Evolutionary conservation across 495 filamentous ascomycete genomes (phyloP).

Genomic region (Ramalina intermedia): DNA sequence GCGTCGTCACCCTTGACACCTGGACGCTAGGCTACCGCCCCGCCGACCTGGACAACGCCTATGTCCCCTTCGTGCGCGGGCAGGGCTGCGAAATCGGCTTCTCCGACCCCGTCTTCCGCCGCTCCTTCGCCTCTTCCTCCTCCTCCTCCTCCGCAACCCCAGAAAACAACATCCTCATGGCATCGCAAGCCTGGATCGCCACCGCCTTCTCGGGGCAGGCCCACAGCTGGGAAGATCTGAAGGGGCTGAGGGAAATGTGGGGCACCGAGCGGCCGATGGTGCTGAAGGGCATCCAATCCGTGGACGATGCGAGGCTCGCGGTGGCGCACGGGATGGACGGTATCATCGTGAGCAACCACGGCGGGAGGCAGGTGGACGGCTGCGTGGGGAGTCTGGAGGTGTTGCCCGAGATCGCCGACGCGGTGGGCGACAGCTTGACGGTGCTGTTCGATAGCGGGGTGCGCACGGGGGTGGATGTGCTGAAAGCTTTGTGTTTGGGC

Average conservation of each 20-base stretch:
- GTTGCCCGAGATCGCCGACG: conserved; percentile 36
- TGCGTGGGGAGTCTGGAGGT: conserved; percentile 46
- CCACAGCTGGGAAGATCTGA: conserved; percentile 46
- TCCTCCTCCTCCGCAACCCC: conserved; percentile 23
- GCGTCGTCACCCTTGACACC: conserved; percentile 49
- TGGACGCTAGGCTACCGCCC: conserved; percentile 46
- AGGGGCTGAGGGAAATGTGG: conserved; percentile 41
- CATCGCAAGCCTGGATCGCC: conserved; percentile 33
- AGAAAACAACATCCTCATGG: conserved; percentile 14
- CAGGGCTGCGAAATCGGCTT: conserved; percentile 31
- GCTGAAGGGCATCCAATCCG: conserved; percentile 42
- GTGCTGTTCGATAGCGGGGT: conserved; percentile 37
- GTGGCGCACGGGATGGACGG: conserved; percentile 39
- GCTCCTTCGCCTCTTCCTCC: conserved; percentile 34
- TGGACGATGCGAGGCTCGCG: conserved; percentile 37
- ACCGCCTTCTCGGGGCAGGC: conserved; percentile 34
- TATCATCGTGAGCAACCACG: conserved; percentile 46
- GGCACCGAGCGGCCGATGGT: conserved; percentile 35
- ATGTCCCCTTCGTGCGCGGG: conserved; percentile 33
- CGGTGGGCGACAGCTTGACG: conserved; percentile 28
- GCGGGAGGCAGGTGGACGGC: conserved; percentile 48
- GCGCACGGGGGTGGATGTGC: conserved; percentile 31
- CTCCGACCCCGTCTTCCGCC: conserved; percentile 48
- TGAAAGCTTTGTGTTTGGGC: conserved; percentile 38
- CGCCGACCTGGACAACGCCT: conserved; percentile 48